Evolutionary conservation across 2,329 filamentous ascomycete genomes (phyloP).

Genomic region (Dendryphion nanum): DNA sequence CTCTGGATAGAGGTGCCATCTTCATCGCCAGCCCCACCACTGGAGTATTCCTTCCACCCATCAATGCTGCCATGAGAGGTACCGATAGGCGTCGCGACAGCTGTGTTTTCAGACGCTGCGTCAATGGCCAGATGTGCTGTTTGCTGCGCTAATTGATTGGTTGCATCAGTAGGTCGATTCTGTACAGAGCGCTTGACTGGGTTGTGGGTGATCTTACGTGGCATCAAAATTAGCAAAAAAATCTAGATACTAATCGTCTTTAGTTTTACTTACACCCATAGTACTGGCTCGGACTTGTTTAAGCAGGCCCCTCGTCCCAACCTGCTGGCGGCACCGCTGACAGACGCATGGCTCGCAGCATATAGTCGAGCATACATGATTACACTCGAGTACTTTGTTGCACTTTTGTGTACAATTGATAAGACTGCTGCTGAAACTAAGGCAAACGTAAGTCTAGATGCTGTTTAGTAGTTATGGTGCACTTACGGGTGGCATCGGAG

Average conservation of each 20-base stretch:
- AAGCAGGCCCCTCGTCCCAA: constrained; percentile 24
- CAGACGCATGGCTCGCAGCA: constrained; percentile 33
- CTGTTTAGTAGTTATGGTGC: background rate
- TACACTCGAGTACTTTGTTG: constrained; percentile 21
- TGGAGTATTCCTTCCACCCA: constrained; percentile 16
- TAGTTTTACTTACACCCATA: too few species aligned
- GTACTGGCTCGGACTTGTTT: too few species aligned
- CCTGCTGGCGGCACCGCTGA: constrained; percentile 20
- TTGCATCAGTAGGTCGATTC: too few species aligned
- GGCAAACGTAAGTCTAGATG: constrained; percentile 1
- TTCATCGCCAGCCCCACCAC: constrained; percentile 18
- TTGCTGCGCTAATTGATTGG: too few species aligned
- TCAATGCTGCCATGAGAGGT: too few species aligned
- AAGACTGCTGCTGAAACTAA: constrained; percentile 23
- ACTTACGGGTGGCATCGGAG: constrained; percentile 34
- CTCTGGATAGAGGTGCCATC: constrained; percentile 20
- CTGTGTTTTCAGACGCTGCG: too few species aligned
- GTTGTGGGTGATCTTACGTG: too few species aligned
- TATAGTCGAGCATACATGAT: constrained; percentile 25
- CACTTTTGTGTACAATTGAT: constrained; percentile 36
- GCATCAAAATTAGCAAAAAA: too few species aligned
- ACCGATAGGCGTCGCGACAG: too few species aligned
- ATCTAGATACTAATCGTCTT: too few species aligned
- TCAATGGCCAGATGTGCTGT: too few species aligned
- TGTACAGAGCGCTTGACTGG: too few species aligned